Percentiles rank a stretch among this genome's conserved stretches.
These are phyloP conservation scores for Psidium friedrichsthalianum DNA, from an alignment of 345 rosid species.

Conservation along the genomic window DNA sequence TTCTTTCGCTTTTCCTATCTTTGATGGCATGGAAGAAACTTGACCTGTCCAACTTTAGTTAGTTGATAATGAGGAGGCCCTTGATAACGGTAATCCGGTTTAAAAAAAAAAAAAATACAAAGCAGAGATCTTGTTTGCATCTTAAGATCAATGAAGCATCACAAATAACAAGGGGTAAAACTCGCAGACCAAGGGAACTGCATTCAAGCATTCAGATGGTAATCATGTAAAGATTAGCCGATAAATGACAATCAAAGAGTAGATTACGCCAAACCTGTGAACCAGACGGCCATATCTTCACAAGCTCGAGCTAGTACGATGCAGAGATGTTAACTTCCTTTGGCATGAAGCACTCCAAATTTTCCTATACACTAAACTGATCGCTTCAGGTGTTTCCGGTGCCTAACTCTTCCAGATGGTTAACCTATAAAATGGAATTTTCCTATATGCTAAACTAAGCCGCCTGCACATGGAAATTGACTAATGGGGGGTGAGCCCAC, in stretches of 20 bases:
- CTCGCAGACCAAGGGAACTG: not conserved
- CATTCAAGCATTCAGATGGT: not conserved
- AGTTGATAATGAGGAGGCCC: not conserved
- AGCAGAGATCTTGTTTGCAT: no score
- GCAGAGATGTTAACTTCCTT: not conserved
- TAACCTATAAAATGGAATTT: not conserved
- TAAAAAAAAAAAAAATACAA: no score
- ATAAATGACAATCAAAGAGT: not conserved
- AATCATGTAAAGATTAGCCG: not conserved
- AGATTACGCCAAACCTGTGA: not conserved
- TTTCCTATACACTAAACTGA: not conserved
- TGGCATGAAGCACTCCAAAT: not conserved
- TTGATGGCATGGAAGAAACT: not conserved
- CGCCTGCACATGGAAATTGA: not conserved
- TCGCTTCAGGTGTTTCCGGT: not conserved
- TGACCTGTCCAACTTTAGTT: not conserved
- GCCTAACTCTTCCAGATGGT: not conserved
- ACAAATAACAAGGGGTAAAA: not conserved
- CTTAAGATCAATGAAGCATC: not conserved
- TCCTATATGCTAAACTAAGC: not conserved
- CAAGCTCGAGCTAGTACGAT: not conserved
- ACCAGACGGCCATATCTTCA: not conserved
- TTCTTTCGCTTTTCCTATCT: not conserved
- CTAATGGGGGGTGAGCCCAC: no score
- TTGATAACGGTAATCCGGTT: no score